Base-by-base conservation (phyloP, 129 eudicot genomes). In the Flaveria robusta region DNA sequence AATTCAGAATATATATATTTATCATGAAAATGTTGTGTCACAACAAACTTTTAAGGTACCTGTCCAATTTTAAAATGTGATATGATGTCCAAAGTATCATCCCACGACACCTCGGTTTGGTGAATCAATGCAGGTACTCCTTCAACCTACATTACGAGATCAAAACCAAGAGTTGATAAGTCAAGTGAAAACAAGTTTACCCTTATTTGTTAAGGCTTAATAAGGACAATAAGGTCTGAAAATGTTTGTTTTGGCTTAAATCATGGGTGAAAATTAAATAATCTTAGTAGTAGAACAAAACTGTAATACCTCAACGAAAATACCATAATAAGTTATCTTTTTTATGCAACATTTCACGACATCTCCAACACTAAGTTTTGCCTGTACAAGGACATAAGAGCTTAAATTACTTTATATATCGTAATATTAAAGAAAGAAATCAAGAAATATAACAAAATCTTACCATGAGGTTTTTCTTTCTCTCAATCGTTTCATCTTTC, bases 81-180 rank as follows among this genome's bases (percentile, higher is more conserved):
- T 66, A 81, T 78, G 29, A 95, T 91, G 79, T 91, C 91, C 78
- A 89, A 83, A 50, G 94, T 84, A 75, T 81, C 87, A 83, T 91
- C 96, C 99, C 99, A 91, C 6, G 96, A 91, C 34, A 94, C 94
- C 86, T 94, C 97, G 46, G 96, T 84, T 85, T 94, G 97, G 84
- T 94, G 99, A 81, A 94, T 91, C 52, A 94, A 81, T 14, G 97
- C 99, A 72, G 97, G 91, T 56, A 94, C 99, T 56, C 97, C 97
- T 86, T 91, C 99, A 67, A 94, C 97, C 99, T 94, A 87, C 66
- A 70, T 78, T 45, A 78, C 41, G 3, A 43, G 14, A 58, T 56
- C 23, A 59, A 77, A 68, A 55, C 46, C 37, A 43, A n/a, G 46
- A 56, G 37, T 56, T 18, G 7, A 42, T 47, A 63, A 45, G 6